Conservation (phyloP, 345 rosid genomes). For the Dipteronia sinensis region DNA sequence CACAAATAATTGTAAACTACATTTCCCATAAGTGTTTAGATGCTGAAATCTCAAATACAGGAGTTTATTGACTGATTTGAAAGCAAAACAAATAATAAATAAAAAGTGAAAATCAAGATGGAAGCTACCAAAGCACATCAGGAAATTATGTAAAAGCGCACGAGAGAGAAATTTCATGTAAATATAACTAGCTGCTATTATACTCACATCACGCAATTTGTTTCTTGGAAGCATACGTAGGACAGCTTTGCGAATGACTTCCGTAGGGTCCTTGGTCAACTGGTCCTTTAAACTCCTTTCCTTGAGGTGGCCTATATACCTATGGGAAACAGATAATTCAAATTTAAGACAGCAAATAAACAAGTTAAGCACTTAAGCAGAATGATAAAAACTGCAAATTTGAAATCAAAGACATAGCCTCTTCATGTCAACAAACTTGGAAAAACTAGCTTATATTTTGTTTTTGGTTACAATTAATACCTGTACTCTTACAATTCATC, state of each 20-base stretch:
- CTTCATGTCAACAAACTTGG: neutral
- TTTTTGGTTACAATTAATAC: neutral
- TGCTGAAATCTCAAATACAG: neutral
- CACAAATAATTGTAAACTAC: neutral
- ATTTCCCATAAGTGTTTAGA: neutral
- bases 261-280: slow-evolving; percentile 93
- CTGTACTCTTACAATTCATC: neutral
- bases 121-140: slow-evolving; percentile 1
- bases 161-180: neutral
- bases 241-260: slow-evolving; percentile 97
- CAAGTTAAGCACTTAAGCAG: neutral
- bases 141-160: neutral
- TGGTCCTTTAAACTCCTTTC: slow-evolving; percentile 95
- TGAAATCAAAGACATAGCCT: neutral
- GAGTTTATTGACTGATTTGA: slow-evolving; percentile 11
- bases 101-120: neutral
- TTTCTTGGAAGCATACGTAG: slow-evolving; percentile 97
- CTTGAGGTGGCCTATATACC: slow-evolving; percentile 89
- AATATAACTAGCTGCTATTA: neutral
- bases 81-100: neutral
- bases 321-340: slow-evolving; percentile 30
- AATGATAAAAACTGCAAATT: neutral
- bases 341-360: neutral
- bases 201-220: slow-evolving; percentile 90
- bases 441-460: neutral